Base-by-base conservation (phyloP, 2,329 filamentous ascomycete genomes). In the Arachnomyces sp. region DNA sequence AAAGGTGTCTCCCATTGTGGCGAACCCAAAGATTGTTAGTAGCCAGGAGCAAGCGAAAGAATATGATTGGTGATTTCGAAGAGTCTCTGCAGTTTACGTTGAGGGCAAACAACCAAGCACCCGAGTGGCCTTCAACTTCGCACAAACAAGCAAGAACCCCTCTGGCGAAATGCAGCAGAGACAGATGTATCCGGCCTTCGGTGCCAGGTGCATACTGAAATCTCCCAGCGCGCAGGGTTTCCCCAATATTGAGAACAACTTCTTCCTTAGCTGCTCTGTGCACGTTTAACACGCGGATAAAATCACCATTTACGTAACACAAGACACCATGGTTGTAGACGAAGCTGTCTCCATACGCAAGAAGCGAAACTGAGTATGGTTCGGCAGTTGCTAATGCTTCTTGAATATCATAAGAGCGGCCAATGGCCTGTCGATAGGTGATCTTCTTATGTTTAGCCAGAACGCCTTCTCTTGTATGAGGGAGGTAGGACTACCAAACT, bases 21-120 rank as follows among this genome's bases (percentile, higher is more conserved):
- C 83, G 74, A 3, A 83, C 80, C 55, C 87, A 85, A 2, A 87
- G 60, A 44, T 74, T 78, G 18, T 68, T 62, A 2, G 66, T 67
- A 17, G 71, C 72, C 12, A 63, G 52, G 31, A 79, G 58, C 34
- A 42, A 60, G 25, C 56, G 55, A 11, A 55, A 59, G 9, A 71
- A 57, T 2, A 76, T 51, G 12, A 78, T 45, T 16, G 61, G 57
- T 9, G 21, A 25, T 9, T 25, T 25, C 21, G 5, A 5, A 9
- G 21, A 9, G 21, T 25, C 9, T 25, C 5, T 25, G 9, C 21
- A 25, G 9, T 5, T 25, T 25, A 71, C 56, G 41, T 72, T 66
- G 43, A 76, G 66, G 5, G 74, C 66, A 7, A 82, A 55, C 4
- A 84, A 65, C 67, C 71, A 79, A 44, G 68, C 64, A 43, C 65